These are phyloP conservation scores for Dinochytrium kinnereticum DNA, from an alignment of 371 early-diverging fungal genomes.

Conservation along the genomic window DNA sequence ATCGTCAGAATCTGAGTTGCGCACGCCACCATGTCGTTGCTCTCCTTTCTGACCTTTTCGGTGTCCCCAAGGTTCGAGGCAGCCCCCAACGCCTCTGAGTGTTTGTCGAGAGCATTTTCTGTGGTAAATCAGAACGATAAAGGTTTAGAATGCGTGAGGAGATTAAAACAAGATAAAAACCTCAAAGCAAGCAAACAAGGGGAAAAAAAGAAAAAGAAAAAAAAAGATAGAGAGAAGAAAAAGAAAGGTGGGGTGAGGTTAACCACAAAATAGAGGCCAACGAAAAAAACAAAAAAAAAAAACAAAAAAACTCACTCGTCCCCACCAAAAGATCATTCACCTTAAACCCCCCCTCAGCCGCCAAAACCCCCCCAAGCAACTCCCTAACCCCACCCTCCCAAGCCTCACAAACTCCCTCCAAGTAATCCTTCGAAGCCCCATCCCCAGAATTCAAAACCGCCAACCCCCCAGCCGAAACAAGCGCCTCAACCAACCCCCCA, in stretches of 20 bases:
- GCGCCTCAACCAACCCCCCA: constrained; percentile 19
- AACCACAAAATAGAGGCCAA: neutral
- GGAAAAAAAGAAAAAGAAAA: neutral
- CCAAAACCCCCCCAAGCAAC: constrained; percentile 35
- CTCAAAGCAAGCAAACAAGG: no score
- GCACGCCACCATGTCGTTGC: constrained; percentile 25
- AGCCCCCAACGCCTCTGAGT: constrained; percentile 19
- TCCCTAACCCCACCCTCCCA: constrained; percentile 44
- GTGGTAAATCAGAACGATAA: neutral
- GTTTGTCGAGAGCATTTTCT: constrained; percentile 37
- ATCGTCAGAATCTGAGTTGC: constrained; percentile 45
- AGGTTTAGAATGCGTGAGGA: no score
- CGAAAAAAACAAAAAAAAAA: neutral
- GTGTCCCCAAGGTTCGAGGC: constrained; percentile 24
- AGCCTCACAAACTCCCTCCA: constrained; percentile 27
- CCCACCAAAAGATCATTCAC: constrained; percentile 47
- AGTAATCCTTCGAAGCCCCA: constrained; percentile 28
- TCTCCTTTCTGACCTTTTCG: constrained; percentile 15
- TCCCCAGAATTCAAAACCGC: constrained; percentile 35
- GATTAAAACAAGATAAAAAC: no score
- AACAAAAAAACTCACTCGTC: constrained; percentile 23
- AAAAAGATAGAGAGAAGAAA: neutral
- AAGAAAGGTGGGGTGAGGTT: neutral
- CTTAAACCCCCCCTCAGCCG: constrained; percentile 47
- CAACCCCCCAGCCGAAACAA: constrained; percentile 27